A percentile compares a stretch with the other conserved stretches of the same genome.
These are phyloP conservation scores for Leccinum ochraceum DNA, from an alignment of 768 basidiomycete genomes.

Conservation along the genomic window DNA sequence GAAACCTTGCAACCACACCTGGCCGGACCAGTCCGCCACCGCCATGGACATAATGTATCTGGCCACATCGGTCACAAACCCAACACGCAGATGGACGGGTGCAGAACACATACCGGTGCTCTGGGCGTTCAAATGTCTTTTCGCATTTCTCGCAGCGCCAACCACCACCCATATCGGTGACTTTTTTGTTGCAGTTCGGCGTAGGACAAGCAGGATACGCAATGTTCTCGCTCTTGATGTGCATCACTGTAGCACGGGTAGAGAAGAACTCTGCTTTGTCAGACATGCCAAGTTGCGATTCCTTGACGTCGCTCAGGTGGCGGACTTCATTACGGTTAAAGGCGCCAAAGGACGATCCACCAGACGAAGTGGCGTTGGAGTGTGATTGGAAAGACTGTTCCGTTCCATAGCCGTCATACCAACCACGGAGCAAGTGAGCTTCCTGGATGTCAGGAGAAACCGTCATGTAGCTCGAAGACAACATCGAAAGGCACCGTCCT, in stretches of 20 bases:
- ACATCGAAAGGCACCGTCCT: constrained; percentile 86
- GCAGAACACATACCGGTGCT: constrained; percentile 65
- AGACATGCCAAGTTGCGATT: constrained; percentile 67
- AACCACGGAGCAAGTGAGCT: constrained; percentile 82
- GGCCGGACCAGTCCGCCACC: constrained; percentile 86
- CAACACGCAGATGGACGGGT: neutral
- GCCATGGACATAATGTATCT: constrained; percentile 86
- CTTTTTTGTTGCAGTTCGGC: constrained; percentile 87
- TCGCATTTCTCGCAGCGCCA: constrained; percentile 97
- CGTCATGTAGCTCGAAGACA: constrained; percentile 77
- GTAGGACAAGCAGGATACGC: constrained; percentile 88
- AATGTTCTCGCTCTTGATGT: constrained; percentile 80
- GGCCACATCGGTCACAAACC: constrained; percentile 3
- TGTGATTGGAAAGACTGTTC: constrained; percentile 71
- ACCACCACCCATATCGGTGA: constrained; percentile 60
- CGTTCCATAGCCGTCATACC: constrained; percentile 80
- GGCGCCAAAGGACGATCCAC: constrained; percentile 39
- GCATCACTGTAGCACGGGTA: constrained; percentile 79
- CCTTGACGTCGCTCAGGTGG: constrained; percentile 76
- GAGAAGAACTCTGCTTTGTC: constrained; percentile 84
- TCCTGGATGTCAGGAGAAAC: constrained; percentile 92
- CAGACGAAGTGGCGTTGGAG: constrained; percentile 42
- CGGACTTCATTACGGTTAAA: constrained; percentile 77
- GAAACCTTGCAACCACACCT: constrained; percentile 93
- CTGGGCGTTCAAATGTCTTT: constrained; percentile 64